These are phyloP conservation scores for Podospora sp. DNA, from an alignment of 495 filamentous ascomycete species.

Conservation along the genomic window DNA sequence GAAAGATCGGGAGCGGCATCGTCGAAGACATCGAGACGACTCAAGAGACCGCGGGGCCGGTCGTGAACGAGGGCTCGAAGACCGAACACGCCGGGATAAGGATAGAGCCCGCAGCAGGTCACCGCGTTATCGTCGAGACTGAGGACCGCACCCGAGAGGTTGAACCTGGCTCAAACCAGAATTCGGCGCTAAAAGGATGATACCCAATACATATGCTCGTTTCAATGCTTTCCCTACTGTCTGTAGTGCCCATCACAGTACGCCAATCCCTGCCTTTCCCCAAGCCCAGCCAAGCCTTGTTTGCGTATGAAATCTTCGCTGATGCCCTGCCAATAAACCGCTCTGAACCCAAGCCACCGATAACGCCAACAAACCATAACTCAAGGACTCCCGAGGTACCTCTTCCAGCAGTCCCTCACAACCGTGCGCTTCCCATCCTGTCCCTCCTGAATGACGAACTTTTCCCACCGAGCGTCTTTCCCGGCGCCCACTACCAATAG, in stretches of 20 bases:
- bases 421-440: conserved; percentile 64
- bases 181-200: not conserved
- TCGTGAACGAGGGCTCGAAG: conserved; percentile 19
- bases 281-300: not conserved
- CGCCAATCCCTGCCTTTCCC: not conserved
- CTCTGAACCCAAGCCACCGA: not conserved
- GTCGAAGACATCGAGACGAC: conserved; percentile 27
- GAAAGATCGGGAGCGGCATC: conserved; percentile 31
- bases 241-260: not conserved
- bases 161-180: not conserved
- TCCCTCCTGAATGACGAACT: conserved; percentile 66
- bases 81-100: conserved; percentile 23
- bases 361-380: conserved; percentile 16
- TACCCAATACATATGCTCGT: conserved; percentile 12
- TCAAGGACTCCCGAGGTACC: conserved; percentile 60
- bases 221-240: not conserved
- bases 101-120: conserved; percentile 33
- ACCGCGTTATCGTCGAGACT: conserved; percentile 20
- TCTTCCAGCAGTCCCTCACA: conserved; percentile 77
- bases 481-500: conserved; percentile 81
- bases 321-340: conserved; percentile 17
- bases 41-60: conserved; percentile 22
- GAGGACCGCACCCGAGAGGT: not conserved
- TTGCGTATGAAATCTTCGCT: not conserved
- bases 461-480: conserved; percentile 80